phyloP scores from a whole-genome alignment of 257 asterid species.

The Craterostigma plantagineum region DNA sequence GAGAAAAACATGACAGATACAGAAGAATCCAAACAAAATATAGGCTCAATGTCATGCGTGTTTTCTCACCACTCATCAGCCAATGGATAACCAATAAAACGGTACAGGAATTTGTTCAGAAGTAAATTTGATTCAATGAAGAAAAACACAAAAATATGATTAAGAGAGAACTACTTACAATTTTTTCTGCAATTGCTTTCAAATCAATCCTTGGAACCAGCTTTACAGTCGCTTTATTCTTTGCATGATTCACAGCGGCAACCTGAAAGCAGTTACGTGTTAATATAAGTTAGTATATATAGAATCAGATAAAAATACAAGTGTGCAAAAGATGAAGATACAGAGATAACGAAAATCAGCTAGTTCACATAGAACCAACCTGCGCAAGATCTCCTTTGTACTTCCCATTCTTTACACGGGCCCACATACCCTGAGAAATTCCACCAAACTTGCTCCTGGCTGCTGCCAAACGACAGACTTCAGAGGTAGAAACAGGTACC shows the following conservation, averaged over 20 bases:
- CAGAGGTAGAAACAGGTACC: constrained; percentile 40
- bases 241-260: constrained; percentile 37
- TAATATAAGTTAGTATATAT: not conserved
- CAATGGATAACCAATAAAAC: too few species aligned
- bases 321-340: constrained; percentile 3
- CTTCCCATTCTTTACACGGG: constrained; percentile 88
- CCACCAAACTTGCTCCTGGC: constrained; percentile 46
- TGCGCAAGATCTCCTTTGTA: constrained; percentile 92
- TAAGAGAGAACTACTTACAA: constrained; percentile 30
- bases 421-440: constrained; percentile 73
- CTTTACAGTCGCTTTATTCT: constrained; percentile 69
- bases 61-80: too few species aligned
- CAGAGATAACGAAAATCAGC: constrained; percentile 7
- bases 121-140: not conserved
- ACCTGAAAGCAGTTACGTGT: constrained; percentile 26
- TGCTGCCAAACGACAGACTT: constrained; percentile 39
- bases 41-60: too few species aligned
- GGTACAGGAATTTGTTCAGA: too few species aligned
- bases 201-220: constrained; percentile 86
- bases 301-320: not conserved
- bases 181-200: constrained; percentile 81
- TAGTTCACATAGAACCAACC: constrained; percentile 22
- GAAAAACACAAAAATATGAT: not conserved
- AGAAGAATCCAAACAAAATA: too few species aligned
- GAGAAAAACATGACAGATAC: too few species aligned